phyloP scores from a whole-genome alignment of 2,329 filamentous ascomycete genomes.

The Xenoacremonium recifei region DNA sequence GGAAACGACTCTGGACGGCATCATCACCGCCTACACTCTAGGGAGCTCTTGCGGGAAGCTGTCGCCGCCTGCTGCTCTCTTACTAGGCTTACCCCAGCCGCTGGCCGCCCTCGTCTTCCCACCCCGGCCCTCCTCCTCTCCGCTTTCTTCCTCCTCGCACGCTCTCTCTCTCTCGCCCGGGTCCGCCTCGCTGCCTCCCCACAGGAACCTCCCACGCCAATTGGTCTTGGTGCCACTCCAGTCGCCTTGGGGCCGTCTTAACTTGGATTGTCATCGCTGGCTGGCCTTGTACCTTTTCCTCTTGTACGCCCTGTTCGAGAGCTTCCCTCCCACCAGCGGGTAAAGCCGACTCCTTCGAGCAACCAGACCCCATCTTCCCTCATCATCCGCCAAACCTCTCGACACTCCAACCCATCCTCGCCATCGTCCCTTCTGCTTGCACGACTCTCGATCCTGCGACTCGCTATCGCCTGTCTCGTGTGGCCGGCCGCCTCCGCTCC shows the following conservation, averaged over 20 bases:
- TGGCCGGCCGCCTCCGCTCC: slow-evolving; percentile 15
- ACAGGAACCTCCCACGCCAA: slow-evolving; percentile 1
- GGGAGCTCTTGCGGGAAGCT: too few relatives aligned
- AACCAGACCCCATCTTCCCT: background rate
- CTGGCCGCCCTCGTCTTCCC: too few relatives aligned
- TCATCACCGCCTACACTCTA: too few relatives aligned
- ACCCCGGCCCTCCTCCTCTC: background rate
- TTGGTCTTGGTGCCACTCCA: background rate
- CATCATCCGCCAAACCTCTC: background rate
- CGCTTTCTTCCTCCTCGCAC: background rate
- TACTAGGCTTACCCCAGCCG: too few relatives aligned
- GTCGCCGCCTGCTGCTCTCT: too few relatives aligned
- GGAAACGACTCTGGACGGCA: too few relatives aligned
- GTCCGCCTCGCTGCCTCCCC: slow-evolving; percentile 1
- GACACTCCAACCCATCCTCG: background rate
- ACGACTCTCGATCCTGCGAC: slow-evolving; percentile 9
- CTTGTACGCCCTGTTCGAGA: background rate
- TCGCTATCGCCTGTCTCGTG: slow-evolving; percentile 15
- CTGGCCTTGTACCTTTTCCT: background rate
- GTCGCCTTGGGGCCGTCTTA: background rate
- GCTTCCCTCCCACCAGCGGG: background rate
- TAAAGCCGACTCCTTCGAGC: background rate
- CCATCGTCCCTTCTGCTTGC: background rate
- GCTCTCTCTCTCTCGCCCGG: background rate
- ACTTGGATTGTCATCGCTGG: background rate